A percentile compares a stretch with the other conserved stretches of the same genome.
phyloP scores from a whole-genome alignment of 2,329 filamentous ascomycete species.

The Aspergillus calidoustus region DNA sequence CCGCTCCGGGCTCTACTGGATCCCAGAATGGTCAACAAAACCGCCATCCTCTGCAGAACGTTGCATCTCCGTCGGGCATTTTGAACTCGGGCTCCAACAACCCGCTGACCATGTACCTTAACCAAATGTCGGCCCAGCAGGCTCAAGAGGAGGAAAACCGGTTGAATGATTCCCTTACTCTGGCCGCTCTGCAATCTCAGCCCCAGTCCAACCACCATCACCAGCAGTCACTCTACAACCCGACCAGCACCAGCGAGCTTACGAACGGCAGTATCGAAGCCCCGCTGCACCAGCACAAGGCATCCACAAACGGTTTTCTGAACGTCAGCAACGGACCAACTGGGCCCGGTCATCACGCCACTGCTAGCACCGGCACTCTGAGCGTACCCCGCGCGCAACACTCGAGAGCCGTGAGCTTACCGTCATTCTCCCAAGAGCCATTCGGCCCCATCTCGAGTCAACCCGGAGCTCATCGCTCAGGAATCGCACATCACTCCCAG shows the following conservation, averaged over 20 bases:
- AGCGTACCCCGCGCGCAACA: constrained; percentile 62
- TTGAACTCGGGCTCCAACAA: constrained; percentile 82
- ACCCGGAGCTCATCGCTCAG: constrained; percentile 39
- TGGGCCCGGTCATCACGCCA: constrained; percentile 75
- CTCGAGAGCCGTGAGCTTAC: constrained; percentile 86
- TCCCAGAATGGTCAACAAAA: constrained; percentile 61
- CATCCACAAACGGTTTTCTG: constrained; percentile 68
- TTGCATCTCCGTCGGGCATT: constrained; percentile 68
- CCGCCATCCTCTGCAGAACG: constrained; percentile 61
- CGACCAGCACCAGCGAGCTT: constrained; percentile 68
- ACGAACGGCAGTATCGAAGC: constrained; percentile 57
- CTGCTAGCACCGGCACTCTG: constrained; percentile 63
- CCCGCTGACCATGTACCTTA: constrained; percentile 90
- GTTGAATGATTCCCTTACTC: constrained; percentile 47
- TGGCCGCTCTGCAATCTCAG: constrained; percentile 60
- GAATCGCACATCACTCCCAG: constrained; percentile 49
- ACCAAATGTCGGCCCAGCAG: constrained; percentile 66
- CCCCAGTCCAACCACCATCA: constrained; percentile 67
- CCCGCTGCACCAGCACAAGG: constrained; percentile 58
- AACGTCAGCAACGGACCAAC: constrained; percentile 59
- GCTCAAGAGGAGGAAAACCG: constrained; percentile 69
- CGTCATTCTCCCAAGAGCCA: constrained; percentile 67
- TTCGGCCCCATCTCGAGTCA: constrained; percentile 52
- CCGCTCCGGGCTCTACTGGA: constrained; percentile 59
- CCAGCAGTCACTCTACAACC: constrained; percentile 80